phyloP scores from a whole-genome alignment of 2,329 filamentous ascomycete genomes.

The Teratosphaeria gauchensis region DNA sequence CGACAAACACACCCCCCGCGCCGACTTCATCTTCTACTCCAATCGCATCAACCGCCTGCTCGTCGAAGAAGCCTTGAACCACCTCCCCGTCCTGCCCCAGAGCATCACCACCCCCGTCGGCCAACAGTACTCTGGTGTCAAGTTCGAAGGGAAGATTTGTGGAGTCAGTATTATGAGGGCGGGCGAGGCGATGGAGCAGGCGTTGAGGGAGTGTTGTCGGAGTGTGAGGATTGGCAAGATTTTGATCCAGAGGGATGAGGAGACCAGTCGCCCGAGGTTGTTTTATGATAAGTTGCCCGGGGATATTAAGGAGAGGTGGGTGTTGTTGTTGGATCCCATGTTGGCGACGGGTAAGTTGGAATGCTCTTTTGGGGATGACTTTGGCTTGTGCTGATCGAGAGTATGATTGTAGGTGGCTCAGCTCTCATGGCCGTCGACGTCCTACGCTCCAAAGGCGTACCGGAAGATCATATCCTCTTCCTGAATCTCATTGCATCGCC shows the following conservation, averaged over 20 bases:
- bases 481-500: conserved; percentile 97
- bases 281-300: conserved; percentile 62
- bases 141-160: conserved; percentile 96
- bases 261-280: conserved; percentile 49
- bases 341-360: conserved; percentile 71
- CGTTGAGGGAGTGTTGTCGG: conserved; percentile 87
- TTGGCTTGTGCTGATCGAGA: background rate
- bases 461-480: conserved; percentile 91
- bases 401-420: conserved; percentile 60
- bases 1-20: conserved; percentile 77
- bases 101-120: conserved; percentile 77
- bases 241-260: conserved; percentile 92
- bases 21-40: conserved; percentile 98
- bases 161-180: conserved; percentile 98
- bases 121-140: conserved; percentile 76
- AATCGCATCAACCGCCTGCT: conserved; percentile 95
- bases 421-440: conserved; percentile 96
- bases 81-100: conserved; percentile 83
- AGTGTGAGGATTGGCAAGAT: conserved; percentile 99
- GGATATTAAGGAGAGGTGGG: conserved; percentile 89
- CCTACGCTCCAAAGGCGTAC: conserved; percentile 78
- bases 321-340: conserved; percentile 94
- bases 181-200: conserved; percentile 97
- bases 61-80: conserved; percentile 94
- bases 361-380: background rate